Percentiles rank a stretch among this genome's conserved stretches.
Evolutionary conservation across 1,284 basidiomycete species (phyloP).

Genomic region (Boletus holoroseus): DNA sequence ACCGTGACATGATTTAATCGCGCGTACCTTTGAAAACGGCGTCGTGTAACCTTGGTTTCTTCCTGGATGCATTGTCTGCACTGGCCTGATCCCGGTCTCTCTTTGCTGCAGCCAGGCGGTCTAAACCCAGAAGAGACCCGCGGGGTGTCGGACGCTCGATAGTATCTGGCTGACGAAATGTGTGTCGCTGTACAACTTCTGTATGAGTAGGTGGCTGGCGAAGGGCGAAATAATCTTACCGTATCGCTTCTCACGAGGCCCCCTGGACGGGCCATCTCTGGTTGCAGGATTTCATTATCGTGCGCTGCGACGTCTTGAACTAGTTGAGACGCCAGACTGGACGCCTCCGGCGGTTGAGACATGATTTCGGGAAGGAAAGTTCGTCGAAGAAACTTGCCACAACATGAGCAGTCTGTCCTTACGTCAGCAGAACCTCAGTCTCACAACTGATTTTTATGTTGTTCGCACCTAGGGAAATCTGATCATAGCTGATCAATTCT

Average conservation of each 20-base stretch:
- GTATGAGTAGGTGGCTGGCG: neutral
- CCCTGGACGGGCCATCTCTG: constrained; percentile 69
- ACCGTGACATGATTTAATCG: neutral
- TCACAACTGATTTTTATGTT: too few species aligned
- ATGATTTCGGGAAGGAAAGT: constrained; percentile 38
- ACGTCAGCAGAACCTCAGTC: neutral
- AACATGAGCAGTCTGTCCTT: constrained; percentile 80
- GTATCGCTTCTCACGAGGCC: constrained; percentile 66
- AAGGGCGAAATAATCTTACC: constrained; percentile 40
- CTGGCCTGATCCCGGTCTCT: constrained; percentile 58
- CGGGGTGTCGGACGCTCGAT: constrained; percentile 70
- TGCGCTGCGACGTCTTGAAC: constrained; percentile 74
- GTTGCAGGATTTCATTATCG: constrained; percentile 75
- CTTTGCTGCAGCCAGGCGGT: constrained; percentile 84
- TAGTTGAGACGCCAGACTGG: constrained; percentile 46
- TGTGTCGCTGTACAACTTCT: constrained; percentile 48
- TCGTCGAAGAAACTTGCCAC: constrained; percentile 59
- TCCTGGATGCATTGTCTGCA: constrained; percentile 47
- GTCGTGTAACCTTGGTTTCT: constrained; percentile 61
- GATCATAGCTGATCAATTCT: too few species aligned
- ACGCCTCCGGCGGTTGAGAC: constrained; percentile 58
- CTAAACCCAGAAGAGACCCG: constrained; percentile 77
- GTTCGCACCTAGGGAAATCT: too few species aligned
- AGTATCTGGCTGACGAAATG: constrained; percentile 69
- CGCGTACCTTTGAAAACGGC: constrained; percentile 77